phyloP scores from a whole-genome alignment of 2,329 filamentous ascomycete genomes.

The Hypoxylon sp. region DNA sequence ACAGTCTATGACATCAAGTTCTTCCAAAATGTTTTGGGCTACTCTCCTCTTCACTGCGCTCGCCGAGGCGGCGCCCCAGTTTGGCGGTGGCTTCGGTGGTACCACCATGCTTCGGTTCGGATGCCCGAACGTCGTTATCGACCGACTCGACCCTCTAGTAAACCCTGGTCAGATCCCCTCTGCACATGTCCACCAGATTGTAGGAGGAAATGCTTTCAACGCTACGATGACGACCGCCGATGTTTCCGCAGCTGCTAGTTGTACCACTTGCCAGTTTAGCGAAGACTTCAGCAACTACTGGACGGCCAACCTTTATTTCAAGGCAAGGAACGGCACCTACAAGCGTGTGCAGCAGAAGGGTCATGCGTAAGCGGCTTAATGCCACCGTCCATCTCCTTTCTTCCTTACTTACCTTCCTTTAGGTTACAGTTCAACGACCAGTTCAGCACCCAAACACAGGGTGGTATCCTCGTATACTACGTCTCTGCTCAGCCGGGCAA shows the following conservation, averaged over 20 bases:
- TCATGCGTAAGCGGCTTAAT: conserved; percentile 67
- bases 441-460: conserved; percentile 60
- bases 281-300: conserved; percentile 55
- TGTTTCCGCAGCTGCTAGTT: conserved; percentile 56
- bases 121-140: conserved; percentile 67
- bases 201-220: conserved; percentile 65
- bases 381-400: background rate
- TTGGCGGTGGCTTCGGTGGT: conserved; percentile 49
- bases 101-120: conserved; percentile 56
- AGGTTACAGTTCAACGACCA: conserved; percentile 59
- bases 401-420: conserved; percentile 26
- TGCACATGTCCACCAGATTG: conserved; percentile 70
- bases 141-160: conserved; percentile 56
- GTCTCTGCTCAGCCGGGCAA: conserved; percentile 59
- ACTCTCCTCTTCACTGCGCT: conserved; percentile 53
- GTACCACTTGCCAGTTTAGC: conserved; percentile 59
- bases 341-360: conserved; percentile 60
- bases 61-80: conserved; percentile 52
- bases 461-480: conserved; percentile 64
- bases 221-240: conserved; percentile 59
- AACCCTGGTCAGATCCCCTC: conserved; percentile 64
- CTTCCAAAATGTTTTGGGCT: conserved; percentile 53
- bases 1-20: conserved; percentile 37
- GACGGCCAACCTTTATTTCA: conserved; percentile 55
- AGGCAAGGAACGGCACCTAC: conserved; percentile 53